Percentiles rank a stretch among this genome's conserved stretches.
These are phyloP conservation scores for Baorangia bicolor DNA, from an alignment of 768 basidiomycete species.

Conservation along the genomic window DNA sequence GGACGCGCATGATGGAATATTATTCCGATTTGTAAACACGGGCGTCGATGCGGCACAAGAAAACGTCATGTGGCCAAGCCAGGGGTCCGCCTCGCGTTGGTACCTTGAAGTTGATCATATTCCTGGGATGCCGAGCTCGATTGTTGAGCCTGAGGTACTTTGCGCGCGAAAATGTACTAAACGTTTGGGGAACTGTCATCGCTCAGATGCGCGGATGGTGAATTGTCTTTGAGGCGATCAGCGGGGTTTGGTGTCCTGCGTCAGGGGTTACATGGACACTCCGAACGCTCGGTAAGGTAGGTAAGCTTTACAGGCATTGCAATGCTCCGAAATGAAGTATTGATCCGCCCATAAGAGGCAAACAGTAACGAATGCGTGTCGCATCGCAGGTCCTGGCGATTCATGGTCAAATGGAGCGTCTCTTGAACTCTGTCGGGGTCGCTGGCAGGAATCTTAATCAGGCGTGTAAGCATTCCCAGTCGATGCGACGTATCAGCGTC, in stretches of 20 bases:
- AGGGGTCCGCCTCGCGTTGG: not conserved
- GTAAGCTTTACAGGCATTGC: not conserved
- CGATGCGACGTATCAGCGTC: not conserved
- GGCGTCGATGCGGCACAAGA: not conserved
- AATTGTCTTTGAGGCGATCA: not conserved
- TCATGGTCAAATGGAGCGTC: not conserved
- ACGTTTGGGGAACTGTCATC: not conserved
- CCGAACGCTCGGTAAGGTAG: not conserved
- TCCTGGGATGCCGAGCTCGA: not conserved
- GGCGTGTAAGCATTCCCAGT: not conserved
- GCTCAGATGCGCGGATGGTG: not conserved
- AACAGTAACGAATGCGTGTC: not conserved
- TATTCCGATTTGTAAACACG: not conserved
- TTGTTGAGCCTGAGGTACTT: not conserved
- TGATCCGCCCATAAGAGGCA: not conserved
- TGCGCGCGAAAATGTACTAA: not conserved
- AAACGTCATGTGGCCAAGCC: not conserved
- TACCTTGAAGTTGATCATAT: conserved; percentile 10
- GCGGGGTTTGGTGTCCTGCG: not conserved
- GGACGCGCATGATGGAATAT: not conserved
- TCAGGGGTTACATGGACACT: not conserved
- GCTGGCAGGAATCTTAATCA: not conserved
- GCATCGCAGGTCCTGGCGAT: not conserved
- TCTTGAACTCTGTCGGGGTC: not conserved
- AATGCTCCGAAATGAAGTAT: not conserved